phyloP scores from a whole-genome alignment of 202 grass and related monocot species.

The Bolboschoenoplectus hybrid region DNA sequence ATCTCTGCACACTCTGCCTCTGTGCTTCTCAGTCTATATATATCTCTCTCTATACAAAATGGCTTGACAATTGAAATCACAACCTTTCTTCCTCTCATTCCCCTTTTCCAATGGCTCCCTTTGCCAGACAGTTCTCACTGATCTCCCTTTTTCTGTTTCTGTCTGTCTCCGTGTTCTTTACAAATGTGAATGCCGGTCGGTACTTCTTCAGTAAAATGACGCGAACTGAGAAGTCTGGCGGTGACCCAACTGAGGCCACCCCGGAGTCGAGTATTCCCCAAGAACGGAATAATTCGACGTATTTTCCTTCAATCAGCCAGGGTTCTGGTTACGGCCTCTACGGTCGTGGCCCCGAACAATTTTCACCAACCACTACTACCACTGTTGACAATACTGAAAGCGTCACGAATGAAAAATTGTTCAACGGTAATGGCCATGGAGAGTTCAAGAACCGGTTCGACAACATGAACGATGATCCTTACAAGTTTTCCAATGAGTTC shows the following conservation, averaged over 20 bases:
- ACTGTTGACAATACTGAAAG: constrained; percentile 16
- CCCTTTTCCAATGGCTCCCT: constrained; percentile 29
- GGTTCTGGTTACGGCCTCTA: constrained; percentile 50
- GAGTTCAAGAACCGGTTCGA: constrained; percentile 31
- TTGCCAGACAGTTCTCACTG: constrained; percentile 19
- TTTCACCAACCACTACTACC: constrained; percentile 10
- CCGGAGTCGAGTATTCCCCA: background rate
- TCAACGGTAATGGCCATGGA: constrained; percentile 4
- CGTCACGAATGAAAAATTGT: background rate
- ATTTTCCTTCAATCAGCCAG: constrained; percentile 38
- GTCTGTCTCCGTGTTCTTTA: constrained; percentile 11
- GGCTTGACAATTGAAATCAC: background rate
- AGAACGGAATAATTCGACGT: background rate
- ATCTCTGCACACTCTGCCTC: background rate
- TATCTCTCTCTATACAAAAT: background rate
- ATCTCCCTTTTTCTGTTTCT: constrained; percentile 37
- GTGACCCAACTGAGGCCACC: background rate
- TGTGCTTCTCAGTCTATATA: background rate
- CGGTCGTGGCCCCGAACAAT: constrained; percentile 10
- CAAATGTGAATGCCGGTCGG: constrained; percentile 25
- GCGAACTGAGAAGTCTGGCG: background rate
- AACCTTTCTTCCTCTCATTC: background rate
- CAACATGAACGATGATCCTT: background rate
- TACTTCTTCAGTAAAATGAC: constrained; percentile 46
- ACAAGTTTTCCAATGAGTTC: constrained; percentile 21